These are phyloP conservation scores for Cladorrhinum samala DNA, from an alignment of 495 filamentous ascomycete species.

Conservation along the genomic window DNA sequence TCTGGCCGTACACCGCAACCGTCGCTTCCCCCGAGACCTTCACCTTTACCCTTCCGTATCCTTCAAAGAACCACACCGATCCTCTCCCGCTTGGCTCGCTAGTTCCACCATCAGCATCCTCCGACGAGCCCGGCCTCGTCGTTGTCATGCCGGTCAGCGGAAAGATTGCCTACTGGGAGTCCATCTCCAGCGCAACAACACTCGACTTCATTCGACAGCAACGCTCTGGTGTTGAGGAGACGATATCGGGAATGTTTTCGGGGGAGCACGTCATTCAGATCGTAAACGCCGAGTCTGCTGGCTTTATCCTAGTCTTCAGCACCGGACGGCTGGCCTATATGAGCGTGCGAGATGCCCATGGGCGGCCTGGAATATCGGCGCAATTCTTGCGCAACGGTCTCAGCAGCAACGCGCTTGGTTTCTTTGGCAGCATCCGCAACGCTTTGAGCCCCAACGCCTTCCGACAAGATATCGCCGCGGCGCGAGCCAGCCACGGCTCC, in stretches of 20 bases:
- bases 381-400: constrained; percentile 63
- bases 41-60: constrained; percentile 66
- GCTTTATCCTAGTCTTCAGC: constrained; percentile 76
- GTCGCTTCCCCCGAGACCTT: constrained; percentile 62
- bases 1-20: constrained; percentile 78
- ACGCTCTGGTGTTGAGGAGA: constrained; percentile 67
- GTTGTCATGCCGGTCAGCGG: constrained; percentile 76
- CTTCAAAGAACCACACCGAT: constrained; percentile 56
- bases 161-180: constrained; percentile 91
- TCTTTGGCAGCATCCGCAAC: constrained; percentile 72
- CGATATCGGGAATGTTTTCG: constrained; percentile 63
- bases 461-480: constrained; percentile 70
- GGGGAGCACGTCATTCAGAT: constrained; percentile 73
- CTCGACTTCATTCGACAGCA: constrained; percentile 70
- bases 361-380: constrained; percentile 68
- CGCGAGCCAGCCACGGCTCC: constrained; percentile 59
- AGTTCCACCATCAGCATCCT: constrained; percentile 64
- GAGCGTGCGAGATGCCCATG: constrained; percentile 75
- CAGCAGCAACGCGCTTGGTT: constrained; percentile 45
- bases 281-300: constrained; percentile 72
- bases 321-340: constrained; percentile 81
- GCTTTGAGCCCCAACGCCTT: constrained; percentile 58
- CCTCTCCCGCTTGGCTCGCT: constrained; percentile 74
- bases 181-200: constrained; percentile 73
- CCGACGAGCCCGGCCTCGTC: constrained; percentile 73